phyloP scores from a whole-genome alignment of 2,329 filamentous ascomycete genomes.

The Domatiomyces catenatus region DNA sequence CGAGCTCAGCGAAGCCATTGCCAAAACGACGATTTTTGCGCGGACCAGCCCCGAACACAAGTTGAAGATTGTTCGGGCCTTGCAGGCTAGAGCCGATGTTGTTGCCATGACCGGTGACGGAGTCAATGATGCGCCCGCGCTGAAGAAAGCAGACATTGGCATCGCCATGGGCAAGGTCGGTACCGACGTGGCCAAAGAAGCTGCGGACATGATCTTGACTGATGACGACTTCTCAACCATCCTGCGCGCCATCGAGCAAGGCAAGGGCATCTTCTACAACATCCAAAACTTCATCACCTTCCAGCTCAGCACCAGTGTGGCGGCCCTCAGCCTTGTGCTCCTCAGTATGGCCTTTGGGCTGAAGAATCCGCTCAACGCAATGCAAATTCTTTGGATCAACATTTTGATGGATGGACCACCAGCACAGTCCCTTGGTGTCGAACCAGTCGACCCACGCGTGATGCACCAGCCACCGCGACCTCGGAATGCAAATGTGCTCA shows the following conservation, averaged over 20 bases:
- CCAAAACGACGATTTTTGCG: constrained; percentile 84
- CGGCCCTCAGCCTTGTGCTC: constrained; percentile 77
- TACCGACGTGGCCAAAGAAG: constrained; percentile 93
- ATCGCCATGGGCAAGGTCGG: constrained; percentile 92
- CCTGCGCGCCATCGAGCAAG: constrained; percentile 88
- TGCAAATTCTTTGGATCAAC: constrained; percentile 99
- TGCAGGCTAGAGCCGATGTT: constrained; percentile 86
- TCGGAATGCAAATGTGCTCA: constrained; percentile 82
- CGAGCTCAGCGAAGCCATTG: constrained; percentile 70
- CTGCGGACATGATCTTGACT: constrained; percentile 73
- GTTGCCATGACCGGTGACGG: constrained; percentile 98
- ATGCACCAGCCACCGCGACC: constrained; percentile 82
- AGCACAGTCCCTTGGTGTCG: constrained; percentile 89
- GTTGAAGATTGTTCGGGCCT: constrained; percentile 83
- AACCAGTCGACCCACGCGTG: constrained; percentile 83
- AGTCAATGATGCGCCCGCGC: constrained; percentile 88
- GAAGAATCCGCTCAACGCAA: constrained; percentile 90
- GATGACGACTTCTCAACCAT: constrained; percentile 88
- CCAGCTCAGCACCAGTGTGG: constrained; percentile 91
- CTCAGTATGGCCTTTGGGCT: constrained; percentile 85
- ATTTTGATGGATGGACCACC: constrained; percentile 99
- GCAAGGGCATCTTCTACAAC: constrained; percentile 98
- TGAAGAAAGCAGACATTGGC: constrained; percentile 95
- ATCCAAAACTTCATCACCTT: constrained; percentile 99
- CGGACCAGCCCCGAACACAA: constrained; percentile 96